Evolutionary conservation across 495 filamentous ascomycete genomes (phyloP), one percentile per base, ranked within the genome.

Genomic region (Aspergillus cristatus): DNA sequence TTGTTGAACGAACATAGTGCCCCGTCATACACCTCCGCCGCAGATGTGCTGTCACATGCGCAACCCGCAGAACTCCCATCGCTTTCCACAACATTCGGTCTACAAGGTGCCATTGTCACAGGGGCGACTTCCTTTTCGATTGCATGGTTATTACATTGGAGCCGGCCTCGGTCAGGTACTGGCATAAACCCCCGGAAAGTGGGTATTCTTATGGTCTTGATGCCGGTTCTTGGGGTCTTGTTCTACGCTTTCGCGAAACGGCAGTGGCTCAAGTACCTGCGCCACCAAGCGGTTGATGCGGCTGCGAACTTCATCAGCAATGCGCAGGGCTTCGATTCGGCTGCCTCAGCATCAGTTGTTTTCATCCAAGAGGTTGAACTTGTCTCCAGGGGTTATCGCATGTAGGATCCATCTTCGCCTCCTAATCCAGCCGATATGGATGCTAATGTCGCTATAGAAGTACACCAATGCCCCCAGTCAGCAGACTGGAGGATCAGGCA

Each of bases 321-420:
- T 45, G 77, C 86, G 28, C 89, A 91, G 46, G 78, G 82, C 15
- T 87, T 93, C 43, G 88, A 97, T 57, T 75, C 80, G 20, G 80
- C 84, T 20, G 81, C 76, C 24, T 81, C 81, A 36, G 79, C 86
- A 17, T 82, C 87, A 2, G 68, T 98, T 22, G 81, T 81, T 22
- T 75, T 96, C 35, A 83, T 98, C 42, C 90, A 97, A 62, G 91
- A 98, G 57, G 90, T 97, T 14, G 91, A 97, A 60, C 70, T 97
- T 34, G 90, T 97, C 10, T 90, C 90, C 28, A 76, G 90, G 47
- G 91, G 91, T 34, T 98, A 97, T 57, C 75, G 84, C 56, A 76
- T 98, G 86, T 90, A 62, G 66, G 78, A 30, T 14, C 28, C 42
- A 46, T 31, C 14, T 10, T 18, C 31, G 43, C 37, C 30, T 13